Base-by-base conservation (phyloP, 2,329 filamentous ascomycete species). In the Tolypocladium tundrense region DNA sequence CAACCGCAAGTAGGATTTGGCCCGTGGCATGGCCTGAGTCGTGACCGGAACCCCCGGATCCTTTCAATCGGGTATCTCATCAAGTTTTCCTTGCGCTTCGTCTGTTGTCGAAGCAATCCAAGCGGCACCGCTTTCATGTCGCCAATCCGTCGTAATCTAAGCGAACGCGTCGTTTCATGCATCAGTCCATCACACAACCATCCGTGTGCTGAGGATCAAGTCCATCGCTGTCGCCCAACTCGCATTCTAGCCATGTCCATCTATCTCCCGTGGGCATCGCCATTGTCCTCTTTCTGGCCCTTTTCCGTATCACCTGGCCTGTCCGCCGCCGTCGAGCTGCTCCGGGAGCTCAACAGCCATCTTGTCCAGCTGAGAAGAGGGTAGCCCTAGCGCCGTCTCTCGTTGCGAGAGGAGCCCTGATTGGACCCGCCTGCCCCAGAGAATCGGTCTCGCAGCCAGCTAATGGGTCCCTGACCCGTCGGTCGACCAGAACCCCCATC, bases 401-500 rank as follows among this genome's bases (percentile, higher is more conserved):
- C 65, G 31, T 70, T 69, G 24, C 70, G 66, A 35, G 65, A 64
- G 16, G 67, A 62, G 33, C 68, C 66, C 42, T 65, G 63, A 8
- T 61, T 60, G 14, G 66, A 65, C 19, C 66, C 64, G 57, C 68
- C 66, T n/a, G 63, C 60, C 6, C 69, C 62, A 1, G 64, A 58
- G 40, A 79, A 76, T 43, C 70, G 72, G 50, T 73, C 73, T 53
- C 77, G 72, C 24, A 80, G 63, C 77, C 77, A 79, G 58, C 69
- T 68, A 1, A 79, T 62, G 39, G 76, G 72, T 3, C 74, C 72
- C 43, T 68, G 64, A 4, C 69, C 67, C n/a, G 70, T 67, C 37
- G 63, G 62, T 35, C 67, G 65, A n/a, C 69, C 67, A 21, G 70
- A 65, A 4, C 68, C 68, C 39, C 70, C 69, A 16, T 69, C 66